Conservation (phyloP, 305 asterid species). For the Fraxinus latifolia region DNA sequence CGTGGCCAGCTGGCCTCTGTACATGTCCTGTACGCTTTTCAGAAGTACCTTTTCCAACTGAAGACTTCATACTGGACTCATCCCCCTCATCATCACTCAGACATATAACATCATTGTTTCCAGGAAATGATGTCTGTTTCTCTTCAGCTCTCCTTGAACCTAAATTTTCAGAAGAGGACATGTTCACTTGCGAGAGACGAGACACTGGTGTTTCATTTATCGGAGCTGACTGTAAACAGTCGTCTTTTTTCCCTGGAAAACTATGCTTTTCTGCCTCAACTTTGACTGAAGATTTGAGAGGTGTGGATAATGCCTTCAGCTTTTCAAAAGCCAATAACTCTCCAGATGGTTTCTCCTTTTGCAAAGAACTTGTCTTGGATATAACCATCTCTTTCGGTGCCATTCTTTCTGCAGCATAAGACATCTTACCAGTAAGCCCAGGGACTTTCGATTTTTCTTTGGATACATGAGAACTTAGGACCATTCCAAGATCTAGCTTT, state of each 20-base stretch:
- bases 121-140: constrained; percentile 28
- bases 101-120: constrained; percentile 41
- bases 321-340: constrained; percentile 49
- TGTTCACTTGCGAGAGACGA: constrained; percentile 27
- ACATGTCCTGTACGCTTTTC: constrained; percentile 25
- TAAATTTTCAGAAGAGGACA: constrained; percentile 23
- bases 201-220: constrained; percentile 23
- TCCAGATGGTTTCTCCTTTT: constrained; percentile 32
- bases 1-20: constrained; percentile 23
- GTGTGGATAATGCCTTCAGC: constrained; percentile 30
- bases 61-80: constrained; percentile 29
- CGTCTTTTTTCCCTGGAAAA: constrained; percentile 35
- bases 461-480: constrained; percentile 64
- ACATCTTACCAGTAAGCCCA: constrained; percentile 34
- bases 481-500: constrained; percentile 74
- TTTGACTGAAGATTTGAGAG: constrained; percentile 27
- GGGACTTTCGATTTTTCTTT: constrained; percentile 49
- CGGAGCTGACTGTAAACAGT: constrained; percentile 24
- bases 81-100: constrained; percentile 67
- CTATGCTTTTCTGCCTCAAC: constrained; percentile 29
- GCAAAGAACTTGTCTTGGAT: constrained; percentile 28
- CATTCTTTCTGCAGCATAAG: constrained; percentile 36
- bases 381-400: constrained; percentile 30
- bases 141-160: constrained; percentile 32
- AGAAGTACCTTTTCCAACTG: constrained; percentile 27